Percentiles rank a stretch among this genome's conserved stretches.
Conservation (phyloP, 306 rosid species). For the Vigna radiata region DNA sequence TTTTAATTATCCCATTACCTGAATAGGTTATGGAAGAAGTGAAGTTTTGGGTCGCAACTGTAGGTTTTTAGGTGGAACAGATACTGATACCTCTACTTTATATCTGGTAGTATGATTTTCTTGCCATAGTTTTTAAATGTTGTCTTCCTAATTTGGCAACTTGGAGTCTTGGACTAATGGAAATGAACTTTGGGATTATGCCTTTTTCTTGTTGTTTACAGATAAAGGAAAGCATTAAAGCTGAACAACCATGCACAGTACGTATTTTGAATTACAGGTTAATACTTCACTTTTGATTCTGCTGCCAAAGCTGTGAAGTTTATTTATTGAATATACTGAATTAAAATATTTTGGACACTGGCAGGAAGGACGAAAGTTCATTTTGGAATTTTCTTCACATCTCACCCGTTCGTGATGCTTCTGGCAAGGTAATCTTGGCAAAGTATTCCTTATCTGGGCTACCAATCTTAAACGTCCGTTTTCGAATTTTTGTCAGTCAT, state of each 20-base stretch:
- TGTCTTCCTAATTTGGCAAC: constrained; percentile 35
- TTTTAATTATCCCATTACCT: constrained; percentile 35
- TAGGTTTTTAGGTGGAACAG: constrained; percentile 79
- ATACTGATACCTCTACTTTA: constrained; percentile 68
- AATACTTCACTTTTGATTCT: constrained; percentile 48
- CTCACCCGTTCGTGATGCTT: constrained; percentile 85
- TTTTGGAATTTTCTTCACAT: constrained; percentile 95
- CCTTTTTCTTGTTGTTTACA: constrained; percentile 50
- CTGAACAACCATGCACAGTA: constrained; percentile 83
- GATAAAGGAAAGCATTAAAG: constrained; percentile 79
- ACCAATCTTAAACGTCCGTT: constrained; percentile 16
- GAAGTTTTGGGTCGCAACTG: constrained; percentile 92
- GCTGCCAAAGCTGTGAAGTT: constrained; percentile 41
- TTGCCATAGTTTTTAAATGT: constrained; percentile 1
- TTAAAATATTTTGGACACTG: constrained; percentile 36
- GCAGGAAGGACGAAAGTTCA: constrained; percentile 87
- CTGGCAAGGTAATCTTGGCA: constrained; percentile 78
- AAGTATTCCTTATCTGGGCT: constrained; percentile 32
- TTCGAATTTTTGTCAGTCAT: constrained; percentile 26
- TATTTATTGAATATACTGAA: constrained; percentile 44
- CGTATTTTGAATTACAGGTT: constrained; percentile 99
- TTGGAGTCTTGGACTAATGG: constrained; percentile 13
- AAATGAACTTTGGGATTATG: constrained; percentile 32
- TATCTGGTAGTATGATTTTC: constrained; percentile 55
- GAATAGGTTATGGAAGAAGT: constrained; percentile 72